phyloP scores from a whole-genome alignment of 73 alveolate genomes.

The Vitrella brassicaformis region DNA sequence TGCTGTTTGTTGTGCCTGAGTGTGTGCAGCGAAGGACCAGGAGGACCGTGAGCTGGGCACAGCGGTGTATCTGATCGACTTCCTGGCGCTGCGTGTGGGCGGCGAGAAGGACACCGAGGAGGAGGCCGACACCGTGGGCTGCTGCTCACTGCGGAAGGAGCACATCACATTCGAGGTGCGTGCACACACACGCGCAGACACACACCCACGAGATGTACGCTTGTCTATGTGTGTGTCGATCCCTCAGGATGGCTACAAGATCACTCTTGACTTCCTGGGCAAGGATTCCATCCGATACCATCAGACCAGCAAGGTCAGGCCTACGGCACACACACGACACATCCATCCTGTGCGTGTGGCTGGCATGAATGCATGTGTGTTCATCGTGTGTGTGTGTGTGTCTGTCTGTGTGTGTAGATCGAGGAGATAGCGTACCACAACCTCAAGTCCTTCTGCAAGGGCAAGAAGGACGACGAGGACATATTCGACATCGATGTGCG shows the following conservation, averaged over 20 bases:
- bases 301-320: too few relatives aligned
- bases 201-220: not conserved
- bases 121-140: constrained; percentile 99
- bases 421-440: constrained; percentile 64
- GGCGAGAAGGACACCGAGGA: constrained; percentile 92
- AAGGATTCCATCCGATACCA: constrained; percentile 84
- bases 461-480: constrained; percentile 50
- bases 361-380: too few relatives aligned
- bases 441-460: constrained; percentile 58
- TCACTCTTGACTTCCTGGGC: constrained; percentile 91
- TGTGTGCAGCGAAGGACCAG: constrained; percentile 10
- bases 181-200: too few relatives aligned
- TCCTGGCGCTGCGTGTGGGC: constrained; percentile 97
- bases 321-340: too few relatives aligned
- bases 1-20: too few relatives aligned
- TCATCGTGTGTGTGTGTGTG: too few relatives aligned
- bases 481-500: too few relatives aligned
- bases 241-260: constrained; percentile 48
- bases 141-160: constrained; percentile 93
- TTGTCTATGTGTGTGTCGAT: not conserved
- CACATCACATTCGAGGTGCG: constrained; percentile 41
- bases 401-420: constrained; percentile 29
- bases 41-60: constrained; percentile 75
- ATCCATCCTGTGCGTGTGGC: too few relatives aligned
- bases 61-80: constrained; percentile 91